Percentiles rank a stretch among this genome's conserved stretches.
Evolutionary conservation across 805 yeast species (phyloP).

Genomic region (Maudiozyma barnettii): DNA sequence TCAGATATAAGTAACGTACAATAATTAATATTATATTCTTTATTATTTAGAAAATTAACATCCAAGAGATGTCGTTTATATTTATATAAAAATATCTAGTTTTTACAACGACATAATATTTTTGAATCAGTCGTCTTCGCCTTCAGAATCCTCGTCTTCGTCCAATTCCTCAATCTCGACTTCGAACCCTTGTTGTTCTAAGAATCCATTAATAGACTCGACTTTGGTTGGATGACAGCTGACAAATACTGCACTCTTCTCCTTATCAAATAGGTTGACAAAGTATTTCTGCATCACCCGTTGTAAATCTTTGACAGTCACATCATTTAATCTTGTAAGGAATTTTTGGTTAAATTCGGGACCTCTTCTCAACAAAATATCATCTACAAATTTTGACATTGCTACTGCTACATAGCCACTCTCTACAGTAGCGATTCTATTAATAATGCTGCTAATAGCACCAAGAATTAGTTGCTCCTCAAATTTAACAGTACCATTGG

Average conservation of each 20-base stretch:
- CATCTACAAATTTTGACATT: conserved; percentile 52
- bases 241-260: conserved; percentile 50
- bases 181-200: conserved; percentile 48
- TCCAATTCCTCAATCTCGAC: conserved; percentile 49
- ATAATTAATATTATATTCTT: neutral
- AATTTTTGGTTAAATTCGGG: conserved; percentile 48
- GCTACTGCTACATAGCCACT: conserved; percentile 61
- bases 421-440: conserved; percentile 57
- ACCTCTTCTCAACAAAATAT: conserved; percentile 60
- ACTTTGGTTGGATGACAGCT: conserved; percentile 64
- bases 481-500: conserved; percentile 43
- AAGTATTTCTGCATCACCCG: conserved; percentile 47
- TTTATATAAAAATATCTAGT: too few relatives aligned
- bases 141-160: conserved; percentile 28
- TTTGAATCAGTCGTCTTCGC: conserved; percentile 7
- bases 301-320: conserved; percentile 36
- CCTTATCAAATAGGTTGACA: conserved; percentile 51
- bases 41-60: too few relatives aligned
- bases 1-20: conserved; percentile 5
- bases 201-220: conserved; percentile 37
- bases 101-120: too few relatives aligned
- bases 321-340: conserved; percentile 42
- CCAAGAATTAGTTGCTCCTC: conserved; percentile 57
- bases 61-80: too few relatives aligned
- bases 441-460: conserved; percentile 68